phyloP scores from a whole-genome alignment of 164 flowering plant genomes.

The Umbellularia californica region DNA sequence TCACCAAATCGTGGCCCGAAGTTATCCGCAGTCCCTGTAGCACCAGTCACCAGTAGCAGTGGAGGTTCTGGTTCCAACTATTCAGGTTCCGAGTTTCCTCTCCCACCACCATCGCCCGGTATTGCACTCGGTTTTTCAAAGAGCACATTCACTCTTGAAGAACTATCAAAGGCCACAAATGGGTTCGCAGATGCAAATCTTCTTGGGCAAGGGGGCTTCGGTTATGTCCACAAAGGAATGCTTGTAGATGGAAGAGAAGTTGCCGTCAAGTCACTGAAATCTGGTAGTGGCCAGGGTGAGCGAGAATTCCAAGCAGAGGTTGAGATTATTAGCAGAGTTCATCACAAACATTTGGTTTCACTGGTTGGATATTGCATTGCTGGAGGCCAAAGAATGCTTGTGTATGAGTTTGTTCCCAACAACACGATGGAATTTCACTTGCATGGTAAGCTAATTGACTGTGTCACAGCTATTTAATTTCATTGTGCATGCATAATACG shows the following conservation, averaged over 20 bases:
- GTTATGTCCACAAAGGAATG: slow-evolving; percentile 89
- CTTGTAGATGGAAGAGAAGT: slow-evolving; percentile 90
- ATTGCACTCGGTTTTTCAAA: slow-evolving; percentile 57
- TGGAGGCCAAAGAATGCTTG: slow-evolving; percentile 77
- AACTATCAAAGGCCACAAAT: slow-evolving; percentile 80
- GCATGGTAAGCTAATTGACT: slow-evolving; percentile 48
- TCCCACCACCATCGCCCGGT: slow-evolving; percentile 75
- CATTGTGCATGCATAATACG: not conserved
- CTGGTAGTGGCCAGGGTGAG: slow-evolving; percentile 96
- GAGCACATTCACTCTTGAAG: slow-evolving; percentile 82
- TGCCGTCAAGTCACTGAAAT: slow-evolving; percentile 82
- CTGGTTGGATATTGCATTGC: slow-evolving; percentile 89
- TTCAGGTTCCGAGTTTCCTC: slow-evolving; percentile 48
- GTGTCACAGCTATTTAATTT: not conserved
- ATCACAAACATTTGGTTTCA: slow-evolving; percentile 91
- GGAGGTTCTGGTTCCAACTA: slow-evolving; percentile 70
- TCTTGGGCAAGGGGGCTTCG: slow-evolving; percentile 98
- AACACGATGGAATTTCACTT: slow-evolving; percentile 89
- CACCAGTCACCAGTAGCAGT: slow-evolving; percentile 53
- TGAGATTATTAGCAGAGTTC: slow-evolving; percentile 93
- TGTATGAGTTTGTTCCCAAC: slow-evolving; percentile 95
- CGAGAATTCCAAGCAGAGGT: slow-evolving; percentile 97
- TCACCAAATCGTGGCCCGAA: slow-evolving; percentile 18
- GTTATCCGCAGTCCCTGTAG: slow-evolving; percentile 34
- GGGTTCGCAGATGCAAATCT: slow-evolving; percentile 87